Evolutionary conservation across 2,329 filamentous ascomycete species (phyloP).

Genomic region (Hysterium pulicare): DNA sequence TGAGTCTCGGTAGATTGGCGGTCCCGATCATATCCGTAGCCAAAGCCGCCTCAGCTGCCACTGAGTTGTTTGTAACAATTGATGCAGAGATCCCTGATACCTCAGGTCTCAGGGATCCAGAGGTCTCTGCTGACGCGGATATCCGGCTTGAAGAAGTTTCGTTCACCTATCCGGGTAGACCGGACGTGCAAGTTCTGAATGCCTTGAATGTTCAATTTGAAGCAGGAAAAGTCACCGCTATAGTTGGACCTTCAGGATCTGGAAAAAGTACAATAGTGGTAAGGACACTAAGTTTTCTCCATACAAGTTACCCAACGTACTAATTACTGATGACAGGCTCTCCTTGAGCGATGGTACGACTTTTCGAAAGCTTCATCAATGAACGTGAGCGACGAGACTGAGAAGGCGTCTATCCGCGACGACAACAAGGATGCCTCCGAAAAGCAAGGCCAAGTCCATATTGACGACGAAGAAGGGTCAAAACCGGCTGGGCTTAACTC

Average conservation of each 20-base stretch:
- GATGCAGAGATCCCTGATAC: constrained; percentile 27
- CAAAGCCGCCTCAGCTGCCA: constrained; percentile 34
- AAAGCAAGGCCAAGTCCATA: constrained; percentile 7
- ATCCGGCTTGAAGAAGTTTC: constrained; percentile 34
- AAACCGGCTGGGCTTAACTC: constrained; percentile 24
- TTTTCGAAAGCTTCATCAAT: constrained; percentile 36
- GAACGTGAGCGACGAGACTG: too few relatives aligned
- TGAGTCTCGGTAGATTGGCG: constrained; percentile 30
- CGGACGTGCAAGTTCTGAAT: constrained; percentile 62
- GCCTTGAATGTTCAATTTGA: constrained; percentile 57
- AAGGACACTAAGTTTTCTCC: too few relatives aligned
- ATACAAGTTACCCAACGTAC: too few relatives aligned
- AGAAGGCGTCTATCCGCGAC: neutral
- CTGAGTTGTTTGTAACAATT: constrained; percentile 35
- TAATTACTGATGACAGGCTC: too few relatives aligned
- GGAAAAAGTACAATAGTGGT: constrained; percentile 74
- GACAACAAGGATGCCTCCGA: constrained; percentile 1
- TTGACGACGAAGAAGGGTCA: constrained; percentile 14
- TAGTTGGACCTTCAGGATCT: constrained; percentile 69
- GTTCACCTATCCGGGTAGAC: constrained; percentile 46
- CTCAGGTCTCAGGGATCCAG: constrained; percentile 32
- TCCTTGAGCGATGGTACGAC: constrained; percentile 71
- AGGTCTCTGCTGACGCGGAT: constrained; percentile 28
- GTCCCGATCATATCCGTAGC: constrained; percentile 30
- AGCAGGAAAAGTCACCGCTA: constrained; percentile 66